phyloP scores from a whole-genome alignment of 768 basidiomycete genomes.

The Rhodotorula kratochvilovae region DNA sequence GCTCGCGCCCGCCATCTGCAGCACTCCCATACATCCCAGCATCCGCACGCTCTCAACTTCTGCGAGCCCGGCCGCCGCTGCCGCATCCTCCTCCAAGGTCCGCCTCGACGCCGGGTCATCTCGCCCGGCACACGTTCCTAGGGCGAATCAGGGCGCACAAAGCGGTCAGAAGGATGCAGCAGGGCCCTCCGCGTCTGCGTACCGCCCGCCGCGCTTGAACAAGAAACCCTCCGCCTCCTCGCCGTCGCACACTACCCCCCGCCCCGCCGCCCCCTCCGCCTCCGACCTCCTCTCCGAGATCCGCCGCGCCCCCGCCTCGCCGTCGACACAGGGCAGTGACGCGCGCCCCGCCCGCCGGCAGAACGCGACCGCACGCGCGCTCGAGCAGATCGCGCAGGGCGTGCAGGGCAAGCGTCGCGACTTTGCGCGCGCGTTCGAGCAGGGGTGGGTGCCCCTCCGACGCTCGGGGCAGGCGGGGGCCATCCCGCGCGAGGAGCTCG shows the following conservation, averaged over 20 bases:
- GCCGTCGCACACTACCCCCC: not conserved
- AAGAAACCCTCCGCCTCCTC: not conserved
- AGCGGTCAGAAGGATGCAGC: too few relatives aligned
- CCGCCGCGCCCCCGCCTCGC: not conserved
- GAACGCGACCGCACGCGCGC: not conserved
- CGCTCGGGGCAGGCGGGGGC: constrained; percentile 1
- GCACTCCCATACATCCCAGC: too few relatives aligned
- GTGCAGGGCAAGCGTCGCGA: not conserved
- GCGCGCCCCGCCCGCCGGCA: too few relatives aligned
- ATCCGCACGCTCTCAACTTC: too few relatives aligned
- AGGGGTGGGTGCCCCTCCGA: constrained; percentile 29
- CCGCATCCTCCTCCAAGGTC: not conserved
- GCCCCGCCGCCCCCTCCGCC: constrained; percentile 3
- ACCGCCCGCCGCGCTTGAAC: accelerated
- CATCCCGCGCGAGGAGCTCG: constrained; percentile 3
- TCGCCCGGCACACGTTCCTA: too few relatives aligned
- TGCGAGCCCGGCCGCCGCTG: not conserved
- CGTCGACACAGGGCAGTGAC: not conserved
- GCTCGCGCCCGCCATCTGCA: not conserved
- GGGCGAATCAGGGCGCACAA: too few relatives aligned
- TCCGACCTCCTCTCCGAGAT: constrained; percentile 29
- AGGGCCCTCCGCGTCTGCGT: too few relatives aligned
- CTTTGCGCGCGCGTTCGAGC: not conserved
- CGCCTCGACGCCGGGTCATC: not conserved
- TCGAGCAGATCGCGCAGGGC: not conserved